phyloP scores from a whole-genome alignment of 164 flowering plant genomes.

The Magnolia officinalis region DNA sequence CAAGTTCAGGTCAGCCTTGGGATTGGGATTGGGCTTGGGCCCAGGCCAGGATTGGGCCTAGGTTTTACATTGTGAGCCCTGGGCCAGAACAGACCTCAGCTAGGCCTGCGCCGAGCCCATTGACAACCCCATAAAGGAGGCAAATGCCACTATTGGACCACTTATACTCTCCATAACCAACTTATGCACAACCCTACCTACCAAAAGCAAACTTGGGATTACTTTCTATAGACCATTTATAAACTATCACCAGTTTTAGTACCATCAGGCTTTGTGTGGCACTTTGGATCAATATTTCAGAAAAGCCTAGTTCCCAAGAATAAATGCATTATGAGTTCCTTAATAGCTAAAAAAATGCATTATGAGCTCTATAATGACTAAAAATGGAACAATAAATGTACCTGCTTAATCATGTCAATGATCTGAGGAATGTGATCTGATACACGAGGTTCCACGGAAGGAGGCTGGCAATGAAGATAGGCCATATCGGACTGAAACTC shows the following conservation, averaged over 20 bases:
- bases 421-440: slow-evolving; percentile 93
- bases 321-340: background rate
- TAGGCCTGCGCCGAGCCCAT: too few relatives aligned
- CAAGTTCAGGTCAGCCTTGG: too few relatives aligned
- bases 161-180: background rate
- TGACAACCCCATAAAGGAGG: too few relatives aligned
- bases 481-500: slow-evolving; percentile 82
- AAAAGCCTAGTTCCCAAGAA: too few relatives aligned
- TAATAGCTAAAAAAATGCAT: too few relatives aligned
- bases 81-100: too few relatives aligned
- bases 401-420: slow-evolving; percentile 84
- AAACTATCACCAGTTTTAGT: background rate
- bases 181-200: background rate
- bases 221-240: background rate
- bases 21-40: too few relatives aligned
- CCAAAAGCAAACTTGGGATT: background rate
- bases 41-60: too few relatives aligned
- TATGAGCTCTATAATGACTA: too few relatives aligned
- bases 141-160: too few relatives aligned
- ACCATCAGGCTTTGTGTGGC: background rate
- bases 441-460: slow-evolving; percentile 86
- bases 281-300: background rate
- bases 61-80: too few relatives aligned
- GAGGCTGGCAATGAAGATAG: slow-evolving; percentile 71
- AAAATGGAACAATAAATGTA: slow-evolving; percentile 14